Conservation (phyloP, 2,329 filamentous ascomycete genomes). For the Didymella segeticola region DNA sequence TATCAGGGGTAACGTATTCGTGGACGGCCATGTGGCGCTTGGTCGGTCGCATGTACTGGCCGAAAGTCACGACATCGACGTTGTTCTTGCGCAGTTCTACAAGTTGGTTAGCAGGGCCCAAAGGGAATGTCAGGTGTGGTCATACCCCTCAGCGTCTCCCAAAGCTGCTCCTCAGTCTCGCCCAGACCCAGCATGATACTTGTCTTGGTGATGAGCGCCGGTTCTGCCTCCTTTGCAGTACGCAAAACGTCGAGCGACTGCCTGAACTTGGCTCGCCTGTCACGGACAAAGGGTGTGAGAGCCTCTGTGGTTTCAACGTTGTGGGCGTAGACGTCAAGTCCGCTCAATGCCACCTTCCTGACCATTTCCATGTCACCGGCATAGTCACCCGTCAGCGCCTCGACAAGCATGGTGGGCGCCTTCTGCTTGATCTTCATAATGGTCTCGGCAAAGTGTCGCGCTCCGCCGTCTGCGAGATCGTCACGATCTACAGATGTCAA, state of each 20-base stretch:
- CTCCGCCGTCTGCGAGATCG: slow-evolving; percentile 87
- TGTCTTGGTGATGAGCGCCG: slow-evolving; percentile 93
- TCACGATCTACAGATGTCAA: slow-evolving; percentile 93
- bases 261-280: slow-evolving; percentile 86
- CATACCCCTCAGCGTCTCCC: slow-evolving; percentile 74
- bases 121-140: neutral
- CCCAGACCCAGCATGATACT: slow-evolving; percentile 96
- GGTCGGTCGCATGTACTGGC: slow-evolving; percentile 99
- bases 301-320: slow-evolving; percentile 96
- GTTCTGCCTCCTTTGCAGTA: slow-evolving; percentile 78
- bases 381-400: slow-evolving; percentile 88
- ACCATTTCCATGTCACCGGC: slow-evolving; percentile 87
- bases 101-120: slow-evolving; percentile 12
- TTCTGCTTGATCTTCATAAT: slow-evolving; percentile 88
- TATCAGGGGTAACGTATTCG: slow-evolving; percentile 89
- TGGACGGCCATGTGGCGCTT: slow-evolving; percentile 98
- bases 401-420: slow-evolving; percentile 75
- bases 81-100: slow-evolving; percentile 77
- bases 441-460: slow-evolving; percentile 89
- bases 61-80: slow-evolving; percentile 96
- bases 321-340: slow-evolving; percentile 94
- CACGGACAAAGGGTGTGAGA: slow-evolving; percentile 86
- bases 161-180: slow-evolving; percentile 86
- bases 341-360: slow-evolving; percentile 79
- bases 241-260: slow-evolving; percentile 82